Percentiles rank a stretch among this genome's conserved stretches.
Evolutionary conservation across 495 filamentous ascomycete species (phyloP).

Genomic region (Saxophila tyrrhenica): DNA sequence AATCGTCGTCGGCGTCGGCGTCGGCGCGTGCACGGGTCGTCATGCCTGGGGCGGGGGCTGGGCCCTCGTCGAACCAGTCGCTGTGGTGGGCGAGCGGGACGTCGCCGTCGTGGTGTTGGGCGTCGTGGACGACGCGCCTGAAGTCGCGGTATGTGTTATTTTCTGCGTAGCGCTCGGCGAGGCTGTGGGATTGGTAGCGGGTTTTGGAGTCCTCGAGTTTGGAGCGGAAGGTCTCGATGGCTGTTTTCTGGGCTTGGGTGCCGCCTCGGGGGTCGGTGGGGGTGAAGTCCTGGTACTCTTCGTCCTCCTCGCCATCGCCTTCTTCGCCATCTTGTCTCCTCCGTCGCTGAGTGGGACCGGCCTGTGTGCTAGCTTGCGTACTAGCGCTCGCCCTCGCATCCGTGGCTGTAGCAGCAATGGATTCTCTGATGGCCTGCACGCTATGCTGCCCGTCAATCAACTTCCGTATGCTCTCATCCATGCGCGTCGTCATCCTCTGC

Average conservation of each 20-base stretch:
- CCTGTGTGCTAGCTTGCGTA: constrained; percentile 15
- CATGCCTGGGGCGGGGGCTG: constrained; percentile 28
- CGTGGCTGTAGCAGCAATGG: neutral
- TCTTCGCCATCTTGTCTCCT: neutral
- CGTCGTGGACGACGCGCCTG: constrained; percentile 66
- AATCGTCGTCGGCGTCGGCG: constrained; percentile 32
- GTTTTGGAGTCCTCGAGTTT: constrained; percentile 22
- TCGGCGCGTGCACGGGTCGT: constrained; percentile 17
- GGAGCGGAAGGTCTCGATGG: constrained; percentile 20
- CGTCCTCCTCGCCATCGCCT: constrained; percentile 15
- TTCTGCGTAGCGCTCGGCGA: constrained; percentile 44
- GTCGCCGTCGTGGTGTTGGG: constrained; percentile 52
- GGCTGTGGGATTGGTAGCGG: constrained; percentile 24
- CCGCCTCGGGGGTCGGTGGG: constrained; percentile 19
- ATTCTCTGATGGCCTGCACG: constrained; percentile 17
- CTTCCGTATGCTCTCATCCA: constrained; percentile 30
- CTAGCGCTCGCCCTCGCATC: constrained; percentile 16
- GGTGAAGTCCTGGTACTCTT: constrained; percentile 17
- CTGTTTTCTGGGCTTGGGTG: constrained; percentile 9
- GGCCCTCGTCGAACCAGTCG: constrained; percentile 51
- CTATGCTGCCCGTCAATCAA: constrained; percentile 26
- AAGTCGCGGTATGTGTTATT: constrained; percentile 74
- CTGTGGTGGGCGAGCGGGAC: constrained; percentile 54
- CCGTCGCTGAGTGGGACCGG: constrained; percentile 10
- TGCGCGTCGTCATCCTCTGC: constrained; percentile 25